Evolutionary conservation across 2,329 filamentous ascomycete species (phyloP).

Genomic region (Fusarium sp.): DNA sequence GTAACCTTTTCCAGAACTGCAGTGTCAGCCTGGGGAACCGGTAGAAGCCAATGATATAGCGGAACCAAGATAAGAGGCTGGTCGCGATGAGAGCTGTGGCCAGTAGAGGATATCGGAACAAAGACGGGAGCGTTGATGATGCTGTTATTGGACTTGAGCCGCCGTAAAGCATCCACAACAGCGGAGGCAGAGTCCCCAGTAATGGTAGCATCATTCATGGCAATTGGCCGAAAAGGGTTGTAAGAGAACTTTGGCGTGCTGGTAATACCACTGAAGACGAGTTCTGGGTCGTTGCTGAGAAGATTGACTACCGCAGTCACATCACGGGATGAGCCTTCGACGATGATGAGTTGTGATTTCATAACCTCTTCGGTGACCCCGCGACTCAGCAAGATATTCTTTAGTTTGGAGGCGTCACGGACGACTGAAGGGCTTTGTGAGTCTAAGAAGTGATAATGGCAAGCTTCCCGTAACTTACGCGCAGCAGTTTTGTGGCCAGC

Average conservation of each 20-base stretch:
- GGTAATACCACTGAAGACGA: slow-evolving; percentile 19
- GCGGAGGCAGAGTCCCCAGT: slow-evolving; percentile 6
- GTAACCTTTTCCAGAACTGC: neutral
- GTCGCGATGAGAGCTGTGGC: slow-evolving; percentile 6
- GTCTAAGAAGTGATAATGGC: neutral
- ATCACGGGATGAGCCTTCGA: slow-evolving; percentile 15
- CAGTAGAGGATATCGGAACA: slow-evolving; percentile 12
- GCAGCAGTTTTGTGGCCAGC: slow-evolving; percentile 1
- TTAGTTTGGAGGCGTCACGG: slow-evolving; percentile 13
- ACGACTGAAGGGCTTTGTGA: slow-evolving; percentile 1
- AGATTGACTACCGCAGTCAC: slow-evolving; percentile 1
- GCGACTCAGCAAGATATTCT: slow-evolving; percentile 4
- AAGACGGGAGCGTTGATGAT: slow-evolving; percentile 8
- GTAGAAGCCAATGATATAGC: slow-evolving; percentile 10
- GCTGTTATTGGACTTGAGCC: slow-evolving; percentile 1
- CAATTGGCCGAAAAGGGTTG: slow-evolving; percentile 13
- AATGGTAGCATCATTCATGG: slow-evolving; percentile 11
- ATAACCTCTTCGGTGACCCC: slow-evolving; percentile 6
- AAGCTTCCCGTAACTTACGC: neutral
- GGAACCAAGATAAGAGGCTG: slow-evolving; percentile 11
- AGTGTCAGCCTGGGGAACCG: slow-evolving; percentile 9
- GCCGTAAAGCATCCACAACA: slow-evolving; percentile 4
- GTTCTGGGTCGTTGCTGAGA: slow-evolving; percentile 8
- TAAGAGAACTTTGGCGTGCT: neutral
- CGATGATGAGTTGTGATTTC: neutral